Evolutionary conservation across 805 yeast genomes (phyloP), one percentile per base, ranked within the genome.

Genomic region (Cyberlindnera nakhonratchasimensis): DNA sequence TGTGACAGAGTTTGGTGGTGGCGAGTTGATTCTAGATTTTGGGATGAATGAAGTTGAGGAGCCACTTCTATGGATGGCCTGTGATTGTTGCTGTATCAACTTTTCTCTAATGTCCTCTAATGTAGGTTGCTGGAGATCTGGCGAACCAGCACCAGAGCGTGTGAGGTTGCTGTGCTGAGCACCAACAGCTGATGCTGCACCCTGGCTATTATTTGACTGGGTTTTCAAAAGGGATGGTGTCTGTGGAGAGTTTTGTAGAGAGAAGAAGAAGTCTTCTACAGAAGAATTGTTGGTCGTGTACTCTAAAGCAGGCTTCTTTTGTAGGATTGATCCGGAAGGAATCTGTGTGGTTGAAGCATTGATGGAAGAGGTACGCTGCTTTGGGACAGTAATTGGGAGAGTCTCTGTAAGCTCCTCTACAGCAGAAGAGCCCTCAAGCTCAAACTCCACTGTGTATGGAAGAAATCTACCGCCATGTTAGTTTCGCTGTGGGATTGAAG

Each of bases 401-500:
- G 47, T 22, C 34, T 39, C 47, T 11, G 46, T 56, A 29, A 64
- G 49, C 17, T 57, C 61, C 14, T 62, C 66, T 34, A 72, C 63
- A 37, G 57, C 61, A 6, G 51, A 52, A 6, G 50, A 46, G 6
- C 60, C 60, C 14, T 62, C 54, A 29, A 67, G 50, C 48, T 67
- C 66, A 51, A 69, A 67, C 49, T 82, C 86, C n/a, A 83, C 88
- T 4, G 88, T 80, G 54, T 79, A 79, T 2, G 93, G 93, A 35
- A 84, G 66, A 52, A 83, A 82, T 36, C 84, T 77, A 25, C 20
- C 20, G 29, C 9, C 14, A 18, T 17, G 37, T 26, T 39, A 26
- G 36, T 30, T 14, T 28, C 18, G 17, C 7, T 14, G n/a, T n/a
- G n/a, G n/a, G n/a, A n/a, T n/a, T n/a, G n/a, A n/a, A n/a, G n/a